Evolutionary conservation across 2,329 filamentous ascomycete species (phyloP).

Genomic region (Diaporthe longicolla): DNA sequence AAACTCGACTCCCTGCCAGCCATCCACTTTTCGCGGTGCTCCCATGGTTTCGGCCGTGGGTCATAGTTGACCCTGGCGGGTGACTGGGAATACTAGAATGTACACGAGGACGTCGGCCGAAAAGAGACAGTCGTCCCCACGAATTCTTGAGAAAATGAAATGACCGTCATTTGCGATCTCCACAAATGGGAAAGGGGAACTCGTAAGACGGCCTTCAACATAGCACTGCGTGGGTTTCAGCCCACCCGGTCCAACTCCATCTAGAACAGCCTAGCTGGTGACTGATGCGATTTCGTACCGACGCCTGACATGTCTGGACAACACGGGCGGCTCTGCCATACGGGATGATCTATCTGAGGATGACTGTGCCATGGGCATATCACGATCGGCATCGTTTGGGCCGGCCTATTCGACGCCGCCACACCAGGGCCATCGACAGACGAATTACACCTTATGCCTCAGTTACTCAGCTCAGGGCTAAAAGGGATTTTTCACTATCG

Average conservation of each 20-base stretch:
- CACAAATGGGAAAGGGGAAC: constrained; percentile 37
- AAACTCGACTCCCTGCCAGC: constrained; percentile 32
- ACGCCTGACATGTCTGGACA: not conserved
- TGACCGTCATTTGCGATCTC: constrained; percentile 35
- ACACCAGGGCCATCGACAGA: not conserved
- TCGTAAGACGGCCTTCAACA: constrained; percentile 20
- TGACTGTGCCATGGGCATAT: not conserved
- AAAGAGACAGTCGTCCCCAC: constrained; percentile 28
- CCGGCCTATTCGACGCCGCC: constrained; percentile 11
- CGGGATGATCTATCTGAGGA: not conserved
- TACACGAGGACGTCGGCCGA: constrained; percentile 31
- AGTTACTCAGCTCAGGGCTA: not conserved
- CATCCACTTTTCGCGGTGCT: constrained; percentile 29
- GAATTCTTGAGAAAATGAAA: constrained; percentile 30
- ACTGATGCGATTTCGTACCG: not conserved
- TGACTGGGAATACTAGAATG: not conserved
- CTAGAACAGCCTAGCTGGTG: not conserved
- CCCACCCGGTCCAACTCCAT: constrained; percentile 17
- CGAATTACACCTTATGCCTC: constrained; percentile 16
- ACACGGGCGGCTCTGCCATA: not conserved
- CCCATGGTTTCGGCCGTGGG: constrained; percentile 37
- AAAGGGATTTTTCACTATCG: not conserved
- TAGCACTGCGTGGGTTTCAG: constrained; percentile 29
- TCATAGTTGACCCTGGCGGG: constrained; percentile 18
- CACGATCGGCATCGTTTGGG: constrained; percentile 9